Evolutionary conservation across 1,284 basidiomycete species (phyloP), one percentile per base, ranked within the genome.

Genomic region (Volvariella surrecta): DNA sequence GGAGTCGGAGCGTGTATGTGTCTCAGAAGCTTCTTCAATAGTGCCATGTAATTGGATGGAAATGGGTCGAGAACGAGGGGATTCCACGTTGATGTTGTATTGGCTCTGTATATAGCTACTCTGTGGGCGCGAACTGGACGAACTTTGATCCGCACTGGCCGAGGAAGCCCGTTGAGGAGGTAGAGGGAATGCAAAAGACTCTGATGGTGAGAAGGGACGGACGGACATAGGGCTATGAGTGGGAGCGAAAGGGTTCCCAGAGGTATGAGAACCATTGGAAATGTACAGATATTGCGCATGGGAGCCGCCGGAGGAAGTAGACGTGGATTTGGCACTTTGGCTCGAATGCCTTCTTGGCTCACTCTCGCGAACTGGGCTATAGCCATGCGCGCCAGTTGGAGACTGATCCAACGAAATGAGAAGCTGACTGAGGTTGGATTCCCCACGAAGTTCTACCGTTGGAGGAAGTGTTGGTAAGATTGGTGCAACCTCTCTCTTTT

Each of bases 131-230:
- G 24, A 28, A 28, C 24, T 28, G 24, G 6, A n/a, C n/a, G n/a
- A n/a, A n/a, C n/a, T n/a, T n/a, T n/a, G n/a, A n/a, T n/a, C n/a
- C n/a, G n/a, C 24, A 11, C 24, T 28, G 24, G 11, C 24, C 6
- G 24, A 6, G 6, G 24, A 28, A 10, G 19, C 6, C 6, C 24
- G n/a, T n/a, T 11, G 53, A 6, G 81, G 81, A 2, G 81, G 80
- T 45, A 70, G 71, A 1, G 81, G 81, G 63, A 83, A 83, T 3
- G 74, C 57, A 59, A 79, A 82, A 1, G 71, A 68, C 52, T 84
- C 81, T 6, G 73, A 71, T 11, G 76, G 73, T 0, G 78, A 75
- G 61, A 79, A 82, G 0, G 78, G 79, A 24, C 74, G 70, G 10
- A 79, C 78, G 31, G 68, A 75, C 66, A 81, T 76, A 8, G 24